Evolutionary conservation across 2,329 filamentous ascomycete species (phyloP).

Genomic region (Fusarium beomiforme): DNA sequence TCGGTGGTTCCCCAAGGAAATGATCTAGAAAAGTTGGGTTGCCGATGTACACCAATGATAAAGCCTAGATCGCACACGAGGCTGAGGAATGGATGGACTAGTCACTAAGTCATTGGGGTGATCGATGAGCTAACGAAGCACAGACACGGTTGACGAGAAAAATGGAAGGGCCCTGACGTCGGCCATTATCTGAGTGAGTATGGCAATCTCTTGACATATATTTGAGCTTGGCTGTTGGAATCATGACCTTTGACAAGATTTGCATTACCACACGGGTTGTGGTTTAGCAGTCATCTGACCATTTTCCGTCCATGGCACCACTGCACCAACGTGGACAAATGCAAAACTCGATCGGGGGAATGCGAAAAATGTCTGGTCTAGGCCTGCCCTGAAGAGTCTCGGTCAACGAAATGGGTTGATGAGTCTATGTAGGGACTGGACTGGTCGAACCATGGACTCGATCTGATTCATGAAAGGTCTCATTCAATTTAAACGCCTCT

Average conservation of each 20-base stretch:
- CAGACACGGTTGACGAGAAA: slow-evolving; percentile 14
- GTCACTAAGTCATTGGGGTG: slow-evolving; percentile 4
- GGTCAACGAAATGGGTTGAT: slow-evolving; percentile 35
- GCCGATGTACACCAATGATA: slow-evolving; percentile 16
- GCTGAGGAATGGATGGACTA: slow-evolving; percentile 14
- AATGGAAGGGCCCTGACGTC: background rate
- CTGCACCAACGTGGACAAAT: background rate
- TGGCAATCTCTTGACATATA: background rate
- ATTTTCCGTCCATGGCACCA: slow-evolving; percentile 4
- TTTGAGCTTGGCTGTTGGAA: background rate
- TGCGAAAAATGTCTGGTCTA: slow-evolving; percentile 16
- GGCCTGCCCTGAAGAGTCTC: slow-evolving; percentile 21
- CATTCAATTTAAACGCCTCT: slow-evolving; percentile 1
- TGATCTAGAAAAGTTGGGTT: background rate
- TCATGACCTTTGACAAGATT: background rate
- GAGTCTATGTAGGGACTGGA: background rate
- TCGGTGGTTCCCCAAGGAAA: background rate
- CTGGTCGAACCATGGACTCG: slow-evolving; percentile 11
- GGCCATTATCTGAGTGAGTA: background rate
- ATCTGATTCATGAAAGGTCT: slow-evolving; percentile 20
- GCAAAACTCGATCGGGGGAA: slow-evolving; percentile 4
- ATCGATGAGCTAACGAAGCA: slow-evolving; percentile 27
- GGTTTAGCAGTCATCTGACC: background rate
- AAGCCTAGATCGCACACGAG: slow-evolving; percentile 19
- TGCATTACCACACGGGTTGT: background rate